Base-by-base conservation (phyloP, 352 stramenopile genomes). In the Phytophthora idaei region DNA sequence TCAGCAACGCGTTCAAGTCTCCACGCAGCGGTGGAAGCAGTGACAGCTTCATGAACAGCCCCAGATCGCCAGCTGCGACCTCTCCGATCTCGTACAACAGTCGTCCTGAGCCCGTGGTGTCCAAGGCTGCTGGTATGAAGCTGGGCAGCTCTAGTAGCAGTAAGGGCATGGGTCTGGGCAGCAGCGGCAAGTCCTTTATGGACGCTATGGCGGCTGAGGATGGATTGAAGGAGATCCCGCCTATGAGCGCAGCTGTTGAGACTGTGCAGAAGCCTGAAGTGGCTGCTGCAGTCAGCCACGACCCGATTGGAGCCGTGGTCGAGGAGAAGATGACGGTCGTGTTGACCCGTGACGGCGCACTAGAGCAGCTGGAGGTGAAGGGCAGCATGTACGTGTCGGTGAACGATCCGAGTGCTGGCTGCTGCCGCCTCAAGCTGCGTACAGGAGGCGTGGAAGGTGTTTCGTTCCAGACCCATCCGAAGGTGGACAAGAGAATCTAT, bases 341-440 rank as follows among this genome's bases (percentile, higher is more conserved):
- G 60, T 64, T 96, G 34, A 94, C 87, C 39, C 88, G 88, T 56
- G 88, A 96, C 48, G 88, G 88, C 21, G 77, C 85, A 39, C 67
- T 94, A 25, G 86, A 96, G 71, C 88, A 96, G 67, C 67, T 96
- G 14, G 88, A 96, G 67, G 80, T 96, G 45, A 96, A 96, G 77
- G 88, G 88, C 49, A 93, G 80, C 47, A 73, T 96, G 73, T 96
- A 83, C 51, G 86, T 96, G 64, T 89, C 85, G 14, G 81, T 93
- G 31, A 94, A 96, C 49, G 85, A 96, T 55, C 80, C 81, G 7
- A 80, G 74, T 37, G 89, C 80, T 44, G 83, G 77, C 4, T 82
- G 73, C 48, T 93, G 86, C 71, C 81, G 86, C 29, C 69, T 96
- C 11, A 91, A 93, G 60, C 73, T 96, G 56, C 85, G 74, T 39